These are phyloP conservation scores for Candida labiduridarum DNA, from an alignment of 1,139 yeast species.

Conservation along the genomic window DNA sequence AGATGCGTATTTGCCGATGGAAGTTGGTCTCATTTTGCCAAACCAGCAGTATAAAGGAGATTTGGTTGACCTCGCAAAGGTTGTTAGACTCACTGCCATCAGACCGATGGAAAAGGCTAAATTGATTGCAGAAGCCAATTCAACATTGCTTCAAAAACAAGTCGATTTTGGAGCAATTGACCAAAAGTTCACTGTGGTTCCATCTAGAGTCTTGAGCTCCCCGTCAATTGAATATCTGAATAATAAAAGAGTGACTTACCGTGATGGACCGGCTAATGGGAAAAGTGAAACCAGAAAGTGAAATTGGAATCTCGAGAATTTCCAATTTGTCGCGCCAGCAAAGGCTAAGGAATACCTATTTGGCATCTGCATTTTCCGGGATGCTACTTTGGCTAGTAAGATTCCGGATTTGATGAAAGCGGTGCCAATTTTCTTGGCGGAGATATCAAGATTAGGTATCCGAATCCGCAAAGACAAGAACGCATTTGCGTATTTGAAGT, in stretches of 20 bases:
- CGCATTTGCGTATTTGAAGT: conserved; percentile 6
- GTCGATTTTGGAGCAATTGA: conserved; percentile 15
- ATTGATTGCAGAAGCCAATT: conserved; percentile 11
- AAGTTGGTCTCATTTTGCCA: conserved; percentile 15
- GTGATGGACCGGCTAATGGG: conserved; percentile 13
- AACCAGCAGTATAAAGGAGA: conserved; percentile 16
- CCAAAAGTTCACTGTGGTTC: conserved; percentile 13
- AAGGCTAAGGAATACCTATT: conserved; percentile 11
- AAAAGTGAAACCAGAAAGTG: conserved; percentile 16
- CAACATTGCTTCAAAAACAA: conserved; percentile 8
- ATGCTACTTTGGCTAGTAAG: conserved; percentile 6
- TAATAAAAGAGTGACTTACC: conserved; percentile 10
- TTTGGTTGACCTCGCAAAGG: conserved; percentile 14
- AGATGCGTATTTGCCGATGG: conserved; percentile 17
- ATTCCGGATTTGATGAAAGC: conserved; percentile 13
- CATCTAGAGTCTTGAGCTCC: conserved; percentile 16
- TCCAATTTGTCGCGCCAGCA: conserved; percentile 12
- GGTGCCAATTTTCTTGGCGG: conserved; percentile 11
- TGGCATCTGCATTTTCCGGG: conserved; percentile 13
- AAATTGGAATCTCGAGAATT: conserved; percentile 16
- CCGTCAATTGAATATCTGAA: conserved; percentile 15
- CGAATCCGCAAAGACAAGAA: conserved; percentile 6
- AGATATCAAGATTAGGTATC: conserved; percentile 15
- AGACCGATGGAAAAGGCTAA: conserved; percentile 15
- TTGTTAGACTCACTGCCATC: conserved; percentile 14